Percentiles rank a stretch among this genome's conserved stretches.
phyloP scores from a whole-genome alignment of 2,329 filamentous ascomycete genomes.

The Alternaria incomplexa region DNA sequence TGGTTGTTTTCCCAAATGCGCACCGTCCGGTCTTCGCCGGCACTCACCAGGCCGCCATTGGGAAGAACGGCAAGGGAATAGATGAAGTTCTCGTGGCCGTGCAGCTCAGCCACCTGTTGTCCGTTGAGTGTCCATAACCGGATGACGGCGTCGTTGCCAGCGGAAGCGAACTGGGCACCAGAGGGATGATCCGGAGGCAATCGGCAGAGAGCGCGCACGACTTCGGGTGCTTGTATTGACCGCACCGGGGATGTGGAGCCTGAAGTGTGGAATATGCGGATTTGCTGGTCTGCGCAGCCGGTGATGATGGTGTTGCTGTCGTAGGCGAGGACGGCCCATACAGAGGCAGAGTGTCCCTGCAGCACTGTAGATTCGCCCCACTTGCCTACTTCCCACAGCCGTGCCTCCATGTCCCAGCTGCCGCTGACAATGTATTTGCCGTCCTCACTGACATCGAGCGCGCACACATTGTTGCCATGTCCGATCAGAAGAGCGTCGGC shows the following conservation, averaged over 20 bases:
- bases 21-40: constrained; percentile 92
- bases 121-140: constrained; percentile 86
- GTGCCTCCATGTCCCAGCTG: constrained; percentile 89
- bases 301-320: constrained; percentile 76
- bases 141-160: constrained; percentile 89
- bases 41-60: constrained; percentile 85
- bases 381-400: constrained; percentile 82
- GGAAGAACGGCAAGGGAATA: constrained; percentile 82
- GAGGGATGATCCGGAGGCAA: constrained; percentile 77
- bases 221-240: constrained; percentile 72
- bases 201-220: constrained; percentile 86
- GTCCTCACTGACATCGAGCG: constrained; percentile 77
- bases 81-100: constrained; percentile 93
- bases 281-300: constrained; percentile 88
- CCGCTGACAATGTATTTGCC: constrained; percentile 83
- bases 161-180: constrained; percentile 91
- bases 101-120: constrained; percentile 74
- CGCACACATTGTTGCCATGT: constrained; percentile 86
- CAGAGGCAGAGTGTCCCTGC: constrained; percentile 77
- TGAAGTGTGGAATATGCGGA: constrained; percentile 77
- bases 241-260: constrained; percentile 69
- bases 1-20: constrained; percentile 83
- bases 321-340: constrained; percentile 91
- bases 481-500: constrained; percentile 86
- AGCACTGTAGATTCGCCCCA: constrained; percentile 80